Evolutionary conservation across 345 rosid genomes (phyloP).

Genomic region (Nephelium lappaceum): DNA sequence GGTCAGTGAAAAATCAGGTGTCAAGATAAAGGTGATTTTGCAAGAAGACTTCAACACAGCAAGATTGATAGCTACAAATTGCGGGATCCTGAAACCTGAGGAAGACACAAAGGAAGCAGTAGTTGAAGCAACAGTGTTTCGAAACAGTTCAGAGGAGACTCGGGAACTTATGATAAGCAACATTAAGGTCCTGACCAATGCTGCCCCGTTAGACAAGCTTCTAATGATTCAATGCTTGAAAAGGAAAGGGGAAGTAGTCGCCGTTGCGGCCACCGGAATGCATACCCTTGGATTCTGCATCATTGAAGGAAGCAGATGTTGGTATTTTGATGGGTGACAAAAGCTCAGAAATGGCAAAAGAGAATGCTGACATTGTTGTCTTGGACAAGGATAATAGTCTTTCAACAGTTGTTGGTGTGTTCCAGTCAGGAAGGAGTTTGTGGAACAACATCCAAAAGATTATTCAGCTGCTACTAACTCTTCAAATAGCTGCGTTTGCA

Average conservation of each 20-base stretch:
- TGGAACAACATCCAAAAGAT: neutral
- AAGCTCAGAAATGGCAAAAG: constrained; percentile 1
- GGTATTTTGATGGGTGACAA: neutral
- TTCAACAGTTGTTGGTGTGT: neutral
- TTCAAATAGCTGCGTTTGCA: neutral
- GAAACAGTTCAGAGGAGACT: neutral
- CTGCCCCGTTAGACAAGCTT: constrained; percentile 12
- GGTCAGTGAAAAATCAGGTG: neutral
- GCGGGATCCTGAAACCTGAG: neutral
- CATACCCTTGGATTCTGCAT: constrained; percentile 9
- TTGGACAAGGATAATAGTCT: neutral
- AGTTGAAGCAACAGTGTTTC: neutral
- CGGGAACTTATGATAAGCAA: neutral
- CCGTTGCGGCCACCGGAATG: neutral
- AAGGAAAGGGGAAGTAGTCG: neutral
- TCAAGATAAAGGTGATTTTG: neutral
- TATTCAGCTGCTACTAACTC: neutral
- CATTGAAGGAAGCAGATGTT: constrained; percentile 11
- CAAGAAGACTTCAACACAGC: neutral
- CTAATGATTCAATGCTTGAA: constrained; percentile 6
- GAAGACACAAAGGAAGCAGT: neutral
- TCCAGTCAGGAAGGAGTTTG: neutral
- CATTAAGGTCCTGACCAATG: neutral
- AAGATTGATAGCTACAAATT: neutral
- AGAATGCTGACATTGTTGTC: neutral